phyloP scores from a whole-genome alignment of 805 yeast species.

The Kodamaea lidongshanica region DNA sequence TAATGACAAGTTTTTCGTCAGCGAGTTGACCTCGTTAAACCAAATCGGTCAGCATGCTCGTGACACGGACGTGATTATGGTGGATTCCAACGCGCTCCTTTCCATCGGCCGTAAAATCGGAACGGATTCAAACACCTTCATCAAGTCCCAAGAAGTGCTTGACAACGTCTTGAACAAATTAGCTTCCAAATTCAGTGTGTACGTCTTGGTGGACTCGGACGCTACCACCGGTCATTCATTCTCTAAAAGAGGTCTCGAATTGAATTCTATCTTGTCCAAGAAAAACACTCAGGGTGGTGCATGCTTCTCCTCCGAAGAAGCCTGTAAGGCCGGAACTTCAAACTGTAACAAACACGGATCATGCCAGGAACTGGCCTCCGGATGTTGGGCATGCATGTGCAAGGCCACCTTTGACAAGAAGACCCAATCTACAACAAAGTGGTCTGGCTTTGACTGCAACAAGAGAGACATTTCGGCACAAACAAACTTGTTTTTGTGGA shows the following conservation, averaged over 20 bases:
- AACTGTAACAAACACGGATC: conserved; percentile 51
- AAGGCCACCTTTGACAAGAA: conserved; percentile 37
- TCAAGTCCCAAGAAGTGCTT: conserved; percentile 32
- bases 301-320: conserved; percentile 40
- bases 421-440: conserved; percentile 41
- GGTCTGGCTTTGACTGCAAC: conserved; percentile 57
- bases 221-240: conserved; percentile 3
- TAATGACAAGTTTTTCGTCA: conserved; percentile 43
- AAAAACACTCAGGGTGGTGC: conserved; percentile 11
- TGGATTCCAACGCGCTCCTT: conserved; percentile 39
- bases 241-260: conserved; percentile 15
- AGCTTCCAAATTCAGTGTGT: conserved; percentile 15
- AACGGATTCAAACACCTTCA: conserved; percentile 34
- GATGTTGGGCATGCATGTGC: conserved; percentile 50
- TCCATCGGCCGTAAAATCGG: conserved; percentile 41
- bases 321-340: conserved; percentile 42
- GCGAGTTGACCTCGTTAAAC: conserved; percentile 32
- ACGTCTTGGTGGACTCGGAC: conserved; percentile 11
- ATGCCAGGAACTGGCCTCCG: conserved; percentile 34
- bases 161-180: conserved; percentile 14
- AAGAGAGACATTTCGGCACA: conserved; percentile 63
- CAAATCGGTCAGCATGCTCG: conserved; percentile 3
- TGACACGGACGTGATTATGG: conserved; percentile 21
- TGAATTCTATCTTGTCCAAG: conserved; percentile 12
- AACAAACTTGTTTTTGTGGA: conserved; percentile 67